Evolutionary conservation across 495 filamentous ascomycete species (phyloP), one percentile per base, ranked within the genome.

Genomic region (Aspergillus campestris): DNA sequence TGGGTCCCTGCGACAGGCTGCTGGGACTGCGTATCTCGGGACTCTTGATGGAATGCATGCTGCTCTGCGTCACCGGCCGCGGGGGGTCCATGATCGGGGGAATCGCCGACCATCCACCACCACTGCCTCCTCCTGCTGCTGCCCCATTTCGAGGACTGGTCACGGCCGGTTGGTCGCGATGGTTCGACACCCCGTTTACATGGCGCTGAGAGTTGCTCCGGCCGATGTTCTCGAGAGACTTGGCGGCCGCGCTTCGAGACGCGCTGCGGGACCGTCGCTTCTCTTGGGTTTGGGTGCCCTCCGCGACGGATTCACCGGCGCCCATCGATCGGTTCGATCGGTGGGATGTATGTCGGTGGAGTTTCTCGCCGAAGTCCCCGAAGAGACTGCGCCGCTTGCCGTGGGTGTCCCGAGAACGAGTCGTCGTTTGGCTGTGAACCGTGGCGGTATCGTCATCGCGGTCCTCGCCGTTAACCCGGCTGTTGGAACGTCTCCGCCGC

Each of bases 351-450:
- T 67, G 61, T 46, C 67, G 70, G 44, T 61, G 48, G 15, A 57
- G 31, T 14, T 64, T 64, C 8, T 67, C 67, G 4, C 65, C 63
- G 45, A 73, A 71, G 47, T 67, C 67, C 5, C 65, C 63, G 46
- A 73, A 71, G 47, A 59, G 67, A 48, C 67, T 73, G 47, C 68
- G 58, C 10, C 70, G 66, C 42, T 66, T 70, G 3, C 56, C 48
- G 31, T 61, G 60, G 3, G 64, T 66, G 40, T 66, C 68, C 3
- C 59, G 62, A 5, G 67, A 71, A 9, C 55, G 61, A 40, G 51
- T 65, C 14, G 67, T 71, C 9, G 65, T 63, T 18, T 61, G 70
- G 36, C 67, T 71, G 50, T 71, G 62, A 42, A 73, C 60, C 7
- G 70, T 73, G 38, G 61, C 66, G 12, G 66, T 57, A 44, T 71